A percentile compares a stretch with the other conserved stretches of the same genome.
Evolutionary conservation across 2,329 filamentous ascomycete genomes (phyloP).

Genomic region (Neonectria sp.): DNA sequence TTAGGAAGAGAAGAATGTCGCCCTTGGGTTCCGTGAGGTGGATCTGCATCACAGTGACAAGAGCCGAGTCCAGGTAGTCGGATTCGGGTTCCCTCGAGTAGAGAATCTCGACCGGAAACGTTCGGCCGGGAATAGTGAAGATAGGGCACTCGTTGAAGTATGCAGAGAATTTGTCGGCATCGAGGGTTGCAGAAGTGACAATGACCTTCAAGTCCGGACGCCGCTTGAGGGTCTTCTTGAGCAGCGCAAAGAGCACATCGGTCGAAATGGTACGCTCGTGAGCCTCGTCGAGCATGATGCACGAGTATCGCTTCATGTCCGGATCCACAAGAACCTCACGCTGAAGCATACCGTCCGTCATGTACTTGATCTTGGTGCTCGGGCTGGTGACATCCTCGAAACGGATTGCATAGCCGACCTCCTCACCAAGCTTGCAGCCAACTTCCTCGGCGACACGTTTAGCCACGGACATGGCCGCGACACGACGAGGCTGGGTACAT

Average conservation of each 20-base stretch:
- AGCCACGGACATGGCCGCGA: conserved; percentile 97
- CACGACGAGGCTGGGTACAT: conserved; percentile 96
- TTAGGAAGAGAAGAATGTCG: conserved; percentile 97
- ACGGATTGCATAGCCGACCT: conserved; percentile 97
- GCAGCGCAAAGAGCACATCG: conserved; percentile 91
- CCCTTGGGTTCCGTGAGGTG: conserved; percentile 93
- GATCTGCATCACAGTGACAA: conserved; percentile 99
- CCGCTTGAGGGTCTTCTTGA: conserved; percentile 93
- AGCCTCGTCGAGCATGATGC: conserved; percentile 98
- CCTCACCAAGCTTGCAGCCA: conserved; percentile 89
- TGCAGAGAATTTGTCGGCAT: conserved; percentile 96
- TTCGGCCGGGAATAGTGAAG: conserved; percentile 95
- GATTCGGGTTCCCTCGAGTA: conserved; percentile 96
- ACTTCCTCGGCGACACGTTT: conserved; percentile 98
- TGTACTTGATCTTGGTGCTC: conserved; percentile 96
- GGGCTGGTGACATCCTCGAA: conserved; percentile 95
- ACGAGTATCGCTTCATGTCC: conserved; percentile 89
- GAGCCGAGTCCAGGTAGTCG: conserved; percentile 92
- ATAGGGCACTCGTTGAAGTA: conserved; percentile 98
- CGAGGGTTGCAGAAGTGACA: conserved; percentile 95
- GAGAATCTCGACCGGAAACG: conserved; percentile 95
- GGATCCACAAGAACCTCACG: conserved; percentile 95
- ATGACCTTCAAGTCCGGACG: conserved; percentile 93
- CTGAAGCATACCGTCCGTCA: conserved; percentile 99
- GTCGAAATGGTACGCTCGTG: conserved; percentile 98